Conservation (phyloP, 352 stramenopile species). For the Phytophthora constricta region DNA sequence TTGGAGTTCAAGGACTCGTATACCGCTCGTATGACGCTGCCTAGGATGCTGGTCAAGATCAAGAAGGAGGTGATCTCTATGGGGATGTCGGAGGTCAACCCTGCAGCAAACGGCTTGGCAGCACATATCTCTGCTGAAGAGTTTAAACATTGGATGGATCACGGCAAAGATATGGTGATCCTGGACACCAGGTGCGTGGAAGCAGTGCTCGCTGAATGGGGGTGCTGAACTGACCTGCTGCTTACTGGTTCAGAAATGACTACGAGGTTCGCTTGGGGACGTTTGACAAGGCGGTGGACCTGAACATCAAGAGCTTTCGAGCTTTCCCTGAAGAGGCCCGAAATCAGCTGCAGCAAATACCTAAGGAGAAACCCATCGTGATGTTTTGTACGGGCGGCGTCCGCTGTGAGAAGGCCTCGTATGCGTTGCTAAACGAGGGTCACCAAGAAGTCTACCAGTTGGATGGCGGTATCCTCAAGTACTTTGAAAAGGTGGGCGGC, state of each 20-base stretch:
- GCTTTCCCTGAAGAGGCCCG: slow-evolving; percentile 56
- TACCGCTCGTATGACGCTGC: slow-evolving; percentile 59
- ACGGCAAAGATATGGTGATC: slow-evolving; percentile 70
- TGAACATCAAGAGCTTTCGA: slow-evolving; percentile 79
- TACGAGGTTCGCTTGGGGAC: slow-evolving; percentile 80
- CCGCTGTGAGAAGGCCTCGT: slow-evolving; percentile 78
- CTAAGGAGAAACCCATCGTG: slow-evolving; percentile 77
- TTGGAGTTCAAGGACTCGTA: slow-evolving; percentile 78
- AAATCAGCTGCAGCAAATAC: slow-evolving; percentile 49
- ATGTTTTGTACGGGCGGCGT: slow-evolving; percentile 86
- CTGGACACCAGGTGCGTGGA: slow-evolving; percentile 62
- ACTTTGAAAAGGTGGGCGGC: slow-evolving; percentile 77
- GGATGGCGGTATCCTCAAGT: slow-evolving; percentile 79
- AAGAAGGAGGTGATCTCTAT: slow-evolving; percentile 86
- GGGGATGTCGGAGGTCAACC: slow-evolving; percentile 53
- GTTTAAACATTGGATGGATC: slow-evolving; percentile 74
- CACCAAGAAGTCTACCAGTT: slow-evolving; percentile 73
- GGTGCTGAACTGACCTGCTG: slow-evolving; percentile 12
- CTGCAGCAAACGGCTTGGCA: slow-evolving; percentile 55
- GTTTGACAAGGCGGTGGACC: slow-evolving; percentile 72
- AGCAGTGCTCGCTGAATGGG: not conserved
- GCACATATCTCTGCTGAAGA: slow-evolving; percentile 63
- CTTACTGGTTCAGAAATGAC: slow-evolving; percentile 54
- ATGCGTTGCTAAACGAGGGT: slow-evolving; percentile 62
- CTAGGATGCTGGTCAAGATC: slow-evolving; percentile 75